Percentiles rank a stretch among this genome's conserved stretches.
Conservation (phyloP, 345 rosid genomes). For the Camelina neglecta region DNA sequence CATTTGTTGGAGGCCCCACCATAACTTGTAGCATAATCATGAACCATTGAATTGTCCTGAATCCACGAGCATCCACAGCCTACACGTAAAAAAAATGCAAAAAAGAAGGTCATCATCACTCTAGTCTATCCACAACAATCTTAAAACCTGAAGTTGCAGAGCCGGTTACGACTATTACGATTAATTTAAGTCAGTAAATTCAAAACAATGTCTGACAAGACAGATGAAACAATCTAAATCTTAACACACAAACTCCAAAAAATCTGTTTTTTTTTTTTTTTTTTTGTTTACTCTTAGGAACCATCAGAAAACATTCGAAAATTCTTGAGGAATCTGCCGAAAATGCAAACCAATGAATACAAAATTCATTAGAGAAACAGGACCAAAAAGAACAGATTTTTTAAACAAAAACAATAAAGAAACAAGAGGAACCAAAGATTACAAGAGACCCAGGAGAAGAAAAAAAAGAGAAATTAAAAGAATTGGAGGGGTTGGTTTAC, state of each 20-base stretch:
- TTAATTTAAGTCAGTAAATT: no score
- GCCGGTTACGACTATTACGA: not conserved
- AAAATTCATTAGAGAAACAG: not conserved
- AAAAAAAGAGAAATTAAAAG: not conserved
- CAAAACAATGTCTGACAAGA: not conserved
- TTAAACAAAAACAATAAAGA: no score
- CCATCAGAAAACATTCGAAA: no score
- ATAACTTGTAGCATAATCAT: conserved; percentile 13
- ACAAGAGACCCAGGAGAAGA: no score
- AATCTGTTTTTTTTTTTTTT: not conserved
- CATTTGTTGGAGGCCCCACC: conserved; percentile 33
- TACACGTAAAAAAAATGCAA: conserved; percentile 30
- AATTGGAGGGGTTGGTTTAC: conserved; percentile 39
- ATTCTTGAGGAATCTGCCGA: not conserved
- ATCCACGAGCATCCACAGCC: conserved; percentile 65
- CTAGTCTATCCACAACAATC: not conserved
- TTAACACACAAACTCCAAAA: not conserved
- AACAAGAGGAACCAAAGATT: not conserved
- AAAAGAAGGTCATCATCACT: not conserved
- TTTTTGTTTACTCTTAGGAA: no score
- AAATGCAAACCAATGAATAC: not conserved
- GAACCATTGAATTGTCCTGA: conserved; percentile 52
- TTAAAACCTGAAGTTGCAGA: not conserved
- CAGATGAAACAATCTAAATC: not conserved
- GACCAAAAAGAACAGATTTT: no score